Evolutionary conservation across 176 grass and related monocot genomes (phyloP).

Genomic region (Raddia guianensis): DNA sequence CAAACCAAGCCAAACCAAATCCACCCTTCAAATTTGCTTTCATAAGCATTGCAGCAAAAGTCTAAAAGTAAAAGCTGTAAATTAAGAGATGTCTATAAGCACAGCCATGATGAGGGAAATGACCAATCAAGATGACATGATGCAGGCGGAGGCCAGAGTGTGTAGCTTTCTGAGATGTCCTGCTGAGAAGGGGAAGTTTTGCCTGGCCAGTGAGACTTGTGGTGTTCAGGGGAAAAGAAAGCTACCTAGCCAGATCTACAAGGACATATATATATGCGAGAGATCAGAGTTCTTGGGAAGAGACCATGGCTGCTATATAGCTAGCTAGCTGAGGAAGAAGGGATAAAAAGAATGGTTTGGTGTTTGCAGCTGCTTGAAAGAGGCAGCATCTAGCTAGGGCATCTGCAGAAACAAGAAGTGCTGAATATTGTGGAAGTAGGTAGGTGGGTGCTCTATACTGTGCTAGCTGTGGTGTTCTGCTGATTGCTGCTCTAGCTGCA

Average conservation of each 20-base stretch:
- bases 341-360: slow-evolving; percentile 21
- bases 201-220: neutral
- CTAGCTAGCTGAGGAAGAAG: slow-evolving; percentile 20
- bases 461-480: slow-evolving; percentile 4
- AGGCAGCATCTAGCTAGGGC: neutral
- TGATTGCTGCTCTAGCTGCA: neutral
- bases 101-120: slow-evolving; percentile 9
- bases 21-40: neutral
- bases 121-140: slow-evolving; percentile 2
- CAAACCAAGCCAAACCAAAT: neutral
- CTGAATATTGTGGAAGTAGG: slow-evolving; percentile 14
- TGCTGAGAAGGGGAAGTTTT: neutral
- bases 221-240: slow-evolving; percentile 5
- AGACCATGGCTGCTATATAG: neutral
- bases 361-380: slow-evolving; percentile 10
- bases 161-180: neutral
- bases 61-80: slow-evolving; percentile 10
- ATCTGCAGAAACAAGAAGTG: neutral
- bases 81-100: neutral
- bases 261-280: neutral
- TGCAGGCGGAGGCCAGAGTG: neutral
- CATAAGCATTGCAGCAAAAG: neutral
- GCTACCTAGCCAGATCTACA: slow-evolving; percentile 8
- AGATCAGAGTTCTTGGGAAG: neutral
- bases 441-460: neutral